Percentiles rank a stretch among this genome's conserved stretches.
phyloP scores from a whole-genome alignment of 352 stramenopile species.

The Phytophthora europaea region DNA sequence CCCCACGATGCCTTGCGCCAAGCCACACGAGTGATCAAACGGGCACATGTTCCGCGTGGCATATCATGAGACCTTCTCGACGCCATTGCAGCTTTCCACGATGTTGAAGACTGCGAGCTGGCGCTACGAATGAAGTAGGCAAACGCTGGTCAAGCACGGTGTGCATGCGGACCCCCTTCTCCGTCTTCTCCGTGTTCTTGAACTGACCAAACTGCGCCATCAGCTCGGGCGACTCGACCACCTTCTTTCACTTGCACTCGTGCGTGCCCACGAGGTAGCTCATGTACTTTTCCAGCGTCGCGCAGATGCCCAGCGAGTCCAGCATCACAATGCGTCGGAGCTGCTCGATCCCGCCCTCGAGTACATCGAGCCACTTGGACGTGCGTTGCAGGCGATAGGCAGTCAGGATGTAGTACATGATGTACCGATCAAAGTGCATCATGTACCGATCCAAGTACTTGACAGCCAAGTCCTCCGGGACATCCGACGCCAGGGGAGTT shows the following conservation, averaged over 20 bases:
- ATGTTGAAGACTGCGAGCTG: slow-evolving; percentile 95
- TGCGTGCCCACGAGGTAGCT: no score
- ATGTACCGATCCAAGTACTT: no score
- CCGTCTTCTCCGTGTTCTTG: slow-evolving; percentile 87
- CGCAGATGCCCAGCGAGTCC: no score
- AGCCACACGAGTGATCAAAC: slow-evolving; percentile 93
- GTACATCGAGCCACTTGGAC: no score
- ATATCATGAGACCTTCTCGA: slow-evolving; percentile 86
- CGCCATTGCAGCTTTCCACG: slow-evolving; percentile 58
- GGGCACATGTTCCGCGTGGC: slow-evolving; percentile 96
- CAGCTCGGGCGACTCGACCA: slow-evolving; percentile 64
- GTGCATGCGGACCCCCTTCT: slow-evolving; percentile 62
- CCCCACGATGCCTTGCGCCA: slow-evolving; percentile 92
- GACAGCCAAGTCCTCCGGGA: no score
- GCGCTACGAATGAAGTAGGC: slow-evolving; percentile 37
- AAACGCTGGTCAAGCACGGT: slow-evolving; percentile 91
- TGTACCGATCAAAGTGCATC: slow-evolving; percentile 20
- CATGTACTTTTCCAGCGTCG: no score
- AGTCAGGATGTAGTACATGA: no score
- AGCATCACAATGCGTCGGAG: no score
- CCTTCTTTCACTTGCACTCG: no score
- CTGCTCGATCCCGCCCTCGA: no score
- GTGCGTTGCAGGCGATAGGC: no score
- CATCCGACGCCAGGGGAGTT: no score
- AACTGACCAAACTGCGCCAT: slow-evolving; percentile 93